Conservation (phyloP, 2,329 filamentous ascomycete species). For the Ceratocystis destructans region DNA sequence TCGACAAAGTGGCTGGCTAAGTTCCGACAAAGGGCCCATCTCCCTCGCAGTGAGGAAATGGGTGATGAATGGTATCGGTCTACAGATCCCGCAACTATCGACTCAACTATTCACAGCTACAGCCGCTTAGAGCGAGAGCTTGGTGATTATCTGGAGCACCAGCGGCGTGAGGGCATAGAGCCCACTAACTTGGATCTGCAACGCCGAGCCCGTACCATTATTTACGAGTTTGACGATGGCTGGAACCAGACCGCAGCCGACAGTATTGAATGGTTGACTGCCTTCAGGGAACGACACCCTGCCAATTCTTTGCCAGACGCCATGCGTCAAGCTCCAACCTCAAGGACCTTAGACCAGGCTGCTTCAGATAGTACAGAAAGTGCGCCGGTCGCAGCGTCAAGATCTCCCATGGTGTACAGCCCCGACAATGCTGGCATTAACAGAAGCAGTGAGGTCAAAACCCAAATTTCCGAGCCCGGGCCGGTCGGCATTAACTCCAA, state of each 20-base stretch:
- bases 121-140: constrained; percentile 43
- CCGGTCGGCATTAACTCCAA: not conserved
- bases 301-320: not conserved
- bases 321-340: not conserved
- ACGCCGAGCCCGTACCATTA: constrained; percentile 43
- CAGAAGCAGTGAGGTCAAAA: too few species aligned
- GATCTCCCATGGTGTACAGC: not conserved
- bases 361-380: not conserved
- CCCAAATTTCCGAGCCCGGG: not conserved
- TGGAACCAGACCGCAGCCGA: constrained; percentile 53
- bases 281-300: constrained; percentile 38
- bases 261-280: constrained; percentile 38
- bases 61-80: constrained; percentile 35
- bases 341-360: not conserved
- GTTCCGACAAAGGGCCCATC: constrained; percentile 42
- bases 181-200: constrained; percentile 43
- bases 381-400: not conserved
- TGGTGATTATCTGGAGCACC: constrained; percentile 36
- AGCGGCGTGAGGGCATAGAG: constrained; percentile 33
- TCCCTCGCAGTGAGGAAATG: constrained; percentile 45
- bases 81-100: constrained; percentile 41
- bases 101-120: constrained; percentile 47
- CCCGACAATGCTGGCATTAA: not conserved
- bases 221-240: constrained; percentile 47
- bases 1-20: constrained; percentile 41